Percentiles rank a stretch among this genome's conserved stretches.
These are phyloP conservation scores for Scedosporium minutisporum DNA, from an alignment of 2,329 filamentous ascomycete species.

Conservation along the genomic window DNA sequence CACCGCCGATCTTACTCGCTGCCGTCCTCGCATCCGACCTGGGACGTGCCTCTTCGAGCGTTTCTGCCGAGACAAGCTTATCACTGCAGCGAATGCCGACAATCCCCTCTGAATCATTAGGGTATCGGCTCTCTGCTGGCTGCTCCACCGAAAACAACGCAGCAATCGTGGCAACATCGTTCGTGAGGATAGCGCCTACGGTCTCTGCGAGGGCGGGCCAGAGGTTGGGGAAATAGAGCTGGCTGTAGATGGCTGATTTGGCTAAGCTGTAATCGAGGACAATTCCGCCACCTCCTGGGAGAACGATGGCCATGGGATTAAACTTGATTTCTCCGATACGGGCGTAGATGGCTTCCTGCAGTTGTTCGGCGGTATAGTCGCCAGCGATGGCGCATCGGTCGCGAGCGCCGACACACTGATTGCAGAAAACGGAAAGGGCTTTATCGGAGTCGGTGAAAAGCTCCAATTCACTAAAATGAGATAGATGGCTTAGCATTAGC, in stretches of 20 bases:
- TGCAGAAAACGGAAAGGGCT: conserved; percentile 16
- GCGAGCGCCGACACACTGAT: conserved; percentile 13
- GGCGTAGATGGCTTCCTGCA: conserved; percentile 14
- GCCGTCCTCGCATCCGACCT: background rate
- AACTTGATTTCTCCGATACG: conserved; percentile 15
- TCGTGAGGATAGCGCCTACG: background rate
- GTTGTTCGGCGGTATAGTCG: conserved; percentile 11
- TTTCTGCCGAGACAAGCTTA: background rate
- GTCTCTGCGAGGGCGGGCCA: background rate
- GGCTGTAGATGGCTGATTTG: conserved; percentile 6
- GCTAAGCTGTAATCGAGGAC: conserved; percentile 14
- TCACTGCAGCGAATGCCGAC: background rate
- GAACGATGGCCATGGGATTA: conserved; percentile 12
- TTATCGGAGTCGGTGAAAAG: conserved; percentile 16
- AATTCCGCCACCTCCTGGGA: background rate
- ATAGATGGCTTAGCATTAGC: background rate
- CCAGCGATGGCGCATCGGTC: conserved; percentile 15
- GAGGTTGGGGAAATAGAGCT: background rate
- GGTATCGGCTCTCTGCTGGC: background rate
- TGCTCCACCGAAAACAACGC: background rate
- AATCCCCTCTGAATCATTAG: conserved; percentile 1
- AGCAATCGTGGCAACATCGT: background rate
- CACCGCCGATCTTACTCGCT: conserved; percentile 19
- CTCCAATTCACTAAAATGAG: conserved; percentile 14
- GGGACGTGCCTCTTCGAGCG: background rate